Base-by-base conservation (phyloP, 345 rosid genomes). In the Bruguiera sexangula region DNA sequence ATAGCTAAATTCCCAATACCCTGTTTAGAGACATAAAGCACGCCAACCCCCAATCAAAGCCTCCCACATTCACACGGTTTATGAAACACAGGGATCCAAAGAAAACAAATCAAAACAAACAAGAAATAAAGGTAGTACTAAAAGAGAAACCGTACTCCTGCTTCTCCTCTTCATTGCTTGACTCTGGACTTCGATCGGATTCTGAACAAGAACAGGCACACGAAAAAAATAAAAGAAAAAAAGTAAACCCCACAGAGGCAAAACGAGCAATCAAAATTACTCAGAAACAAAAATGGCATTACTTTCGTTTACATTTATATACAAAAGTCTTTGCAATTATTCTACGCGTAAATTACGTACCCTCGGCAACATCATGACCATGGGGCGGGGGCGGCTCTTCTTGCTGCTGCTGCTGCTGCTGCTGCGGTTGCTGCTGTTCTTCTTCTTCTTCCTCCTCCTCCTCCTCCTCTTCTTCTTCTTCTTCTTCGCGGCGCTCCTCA, bases 181-280 rank as follows among this genome's bases (percentile, higher is more conserved):
- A 76, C 62, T 81, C 78, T 50, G 67, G 75, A 73, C 82, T 82
- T 63, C 83, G 81, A 78, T 77, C 83, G 55, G 85, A 81, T 72
- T 78, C 88, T 85, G 83, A 8, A 20, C 34, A 66, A 24, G 21
- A 19, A 56, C 39, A 60, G 34, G 51, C 60, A 48, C 55, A 29
- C 10, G 15, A 51, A 20, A 51, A 19, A 54, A 55, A 55, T 0
- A 50, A 37, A 2, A 58, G 58, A 1, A 56, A 21, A 32, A 61
- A 55, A 22, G 59, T 15, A 55, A 26, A 39, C 46, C 46, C 59
- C 59, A 56, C 31, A 22, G 5, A 11, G 22, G 29, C 30, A 8
- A 8, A 24, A 56, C 16, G 50, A 11, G 26, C 16, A 24, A 56
- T 20, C 29, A 11, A 24, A 24, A 56, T 56, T 56, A 27, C 60